phyloP scores from a whole-genome alignment of 2,329 filamentous ascomycete species.

The Fusarium marasasianum region DNA sequence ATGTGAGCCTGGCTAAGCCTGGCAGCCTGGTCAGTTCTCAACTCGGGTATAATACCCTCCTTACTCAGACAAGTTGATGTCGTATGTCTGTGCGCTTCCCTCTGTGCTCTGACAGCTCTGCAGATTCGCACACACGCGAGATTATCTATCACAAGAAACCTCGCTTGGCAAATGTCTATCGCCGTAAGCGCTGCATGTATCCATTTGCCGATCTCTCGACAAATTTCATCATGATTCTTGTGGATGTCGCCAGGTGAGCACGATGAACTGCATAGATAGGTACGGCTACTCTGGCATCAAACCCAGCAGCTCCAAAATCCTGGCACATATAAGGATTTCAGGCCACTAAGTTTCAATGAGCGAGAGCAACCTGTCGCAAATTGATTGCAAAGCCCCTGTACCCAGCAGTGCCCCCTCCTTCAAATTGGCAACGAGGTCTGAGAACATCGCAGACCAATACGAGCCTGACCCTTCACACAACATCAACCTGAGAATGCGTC shows the following conservation, averaged over 20 bases:
- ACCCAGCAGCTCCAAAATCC: not conserved
- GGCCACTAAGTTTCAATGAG: not conserved
- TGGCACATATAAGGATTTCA: not conserved
- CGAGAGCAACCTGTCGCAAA: not conserved
- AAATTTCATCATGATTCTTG: not conserved
- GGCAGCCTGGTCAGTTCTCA: slow-evolving; percentile 18
- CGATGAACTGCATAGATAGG: not conserved
- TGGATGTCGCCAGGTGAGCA: not conserved
- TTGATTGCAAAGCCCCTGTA: slow-evolving; percentile 6
- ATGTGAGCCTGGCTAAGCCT: not conserved
- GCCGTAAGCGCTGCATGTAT: not conserved
- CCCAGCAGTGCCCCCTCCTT: not conserved
- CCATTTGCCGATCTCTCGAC: slow-evolving; percentile 2
- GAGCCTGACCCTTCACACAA: not conserved
- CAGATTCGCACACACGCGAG: slow-evolving; percentile 11
- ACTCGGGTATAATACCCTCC: slow-evolving; percentile 20
- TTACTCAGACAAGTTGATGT: slow-evolving; percentile 13
- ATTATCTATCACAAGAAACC: slow-evolving; percentile 10
- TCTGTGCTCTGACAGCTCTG: slow-evolving; percentile 23
- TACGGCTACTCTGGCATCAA: not conserved
- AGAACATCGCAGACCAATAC: slow-evolving; percentile 2
- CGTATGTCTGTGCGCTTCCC: slow-evolving; percentile 27
- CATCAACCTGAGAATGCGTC: slow-evolving; percentile 1
- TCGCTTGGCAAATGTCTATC: slow-evolving; percentile 5
- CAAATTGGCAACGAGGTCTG: slow-evolving; percentile 9